Base-by-base conservation (phyloP, 345 rosid genomes). In the Acer saccharum region DNA sequence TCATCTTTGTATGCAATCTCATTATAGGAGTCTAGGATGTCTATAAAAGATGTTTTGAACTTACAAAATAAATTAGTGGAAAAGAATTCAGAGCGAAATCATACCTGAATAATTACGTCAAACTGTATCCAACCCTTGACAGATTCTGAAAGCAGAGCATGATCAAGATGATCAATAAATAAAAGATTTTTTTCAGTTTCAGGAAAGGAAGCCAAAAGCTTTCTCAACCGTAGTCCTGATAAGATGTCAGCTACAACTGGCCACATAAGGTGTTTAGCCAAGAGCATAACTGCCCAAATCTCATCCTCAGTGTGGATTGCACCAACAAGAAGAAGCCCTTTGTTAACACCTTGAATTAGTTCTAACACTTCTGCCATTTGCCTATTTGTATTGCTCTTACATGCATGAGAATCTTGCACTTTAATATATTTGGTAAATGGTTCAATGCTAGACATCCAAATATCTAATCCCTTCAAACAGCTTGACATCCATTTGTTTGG, bases 211-310 rank as follows among this genome's bases (percentile, higher is more conserved):
- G 88, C 75, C 48, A 83, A 76, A 63, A 87, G 73, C 86, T 89
- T 90, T 87, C 98, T 90, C 83, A 95, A 83, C 71, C 98, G 91
- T 79, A 93, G 78, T 70, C 98, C 98, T 61, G 98, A 95, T 83
- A 95, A 86, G 73, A 95, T 87, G 82, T 95, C 98, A 18, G 91
- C 95, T 75, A 89, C 95, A 78, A 95, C 91, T 18, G 98, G 97
- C 98, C 98, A 93, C 77, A 76, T 77, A 72, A 95, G 95, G 73
- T 89, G 92, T 80, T 83, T 93, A 69, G 95, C 98, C 87, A 95
- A 81, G 77, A 90, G 86, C 86, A 95, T 93, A 60, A 87, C 83
- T 69, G 97, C 95, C 98, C 98, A 95, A 54, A 92, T 90, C 62
- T 93, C 98, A 83, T 95, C 98, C 87, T 93, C 97, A 5, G 87